Evolutionary conservation across 2,329 filamentous ascomycete genomes (phyloP).

Genomic region (Alternaria incomplexa): DNA sequence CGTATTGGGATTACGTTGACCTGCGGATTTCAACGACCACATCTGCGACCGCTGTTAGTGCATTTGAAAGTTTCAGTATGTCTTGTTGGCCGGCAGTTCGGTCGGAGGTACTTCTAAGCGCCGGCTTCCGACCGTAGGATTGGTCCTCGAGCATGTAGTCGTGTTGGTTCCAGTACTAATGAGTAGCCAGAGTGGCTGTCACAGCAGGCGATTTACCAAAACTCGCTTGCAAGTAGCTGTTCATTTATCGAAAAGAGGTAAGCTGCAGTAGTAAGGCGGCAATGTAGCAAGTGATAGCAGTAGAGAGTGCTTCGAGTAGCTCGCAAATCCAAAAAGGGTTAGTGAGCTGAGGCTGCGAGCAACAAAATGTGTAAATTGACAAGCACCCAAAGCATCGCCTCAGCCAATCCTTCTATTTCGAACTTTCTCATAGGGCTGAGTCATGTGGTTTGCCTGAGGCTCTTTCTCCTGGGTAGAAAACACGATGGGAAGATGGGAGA

Average conservation of each 20-base stretch:
- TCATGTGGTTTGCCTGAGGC: neutral
- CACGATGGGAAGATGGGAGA: slow-evolving; percentile 16
- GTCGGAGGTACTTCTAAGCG: slow-evolving; percentile 6
- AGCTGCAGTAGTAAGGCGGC: slow-evolving; percentile 13
- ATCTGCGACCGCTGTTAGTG: slow-evolving; percentile 11
- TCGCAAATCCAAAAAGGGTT: neutral
- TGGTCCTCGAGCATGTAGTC: neutral
- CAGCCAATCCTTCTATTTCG: slow-evolving; percentile 2
- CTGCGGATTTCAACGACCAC: slow-evolving; percentile 4
- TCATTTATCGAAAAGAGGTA: neutral
- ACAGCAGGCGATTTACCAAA: slow-evolving; percentile 1
- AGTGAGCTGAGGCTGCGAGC: neutral
- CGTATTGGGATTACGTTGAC: neutral
- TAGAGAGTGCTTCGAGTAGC: neutral
- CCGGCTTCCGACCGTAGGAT: neutral
- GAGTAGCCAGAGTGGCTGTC: neutral
- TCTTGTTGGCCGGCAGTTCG: slow-evolving; percentile 3
- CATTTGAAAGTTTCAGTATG: slow-evolving; percentile 22
- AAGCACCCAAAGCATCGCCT: neutral
- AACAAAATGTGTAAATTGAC: neutral
- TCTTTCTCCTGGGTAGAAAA: neutral
- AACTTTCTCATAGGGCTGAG: slow-evolving; percentile 4
- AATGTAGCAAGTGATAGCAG: neutral
- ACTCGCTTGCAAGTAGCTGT: neutral
- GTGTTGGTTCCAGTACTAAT: neutral